A percentile compares a stretch with the other conserved stretches of the same genome.
phyloP scores from a whole-genome alignment of 495 filamentous ascomycete genomes.

The Penicillium daleae region DNA sequence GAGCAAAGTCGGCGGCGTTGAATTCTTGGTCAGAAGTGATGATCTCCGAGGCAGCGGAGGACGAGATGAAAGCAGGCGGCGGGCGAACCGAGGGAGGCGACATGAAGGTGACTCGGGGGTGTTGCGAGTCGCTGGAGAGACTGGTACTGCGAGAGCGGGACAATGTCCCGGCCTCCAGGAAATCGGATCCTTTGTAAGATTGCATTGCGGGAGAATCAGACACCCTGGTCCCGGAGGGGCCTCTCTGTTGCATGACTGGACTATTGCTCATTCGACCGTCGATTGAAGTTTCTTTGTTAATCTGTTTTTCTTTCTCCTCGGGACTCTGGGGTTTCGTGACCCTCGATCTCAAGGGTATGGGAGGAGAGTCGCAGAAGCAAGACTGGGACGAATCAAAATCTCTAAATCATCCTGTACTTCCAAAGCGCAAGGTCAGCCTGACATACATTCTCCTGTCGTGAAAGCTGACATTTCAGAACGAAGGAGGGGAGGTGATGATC shows the following conservation, averaged over 20 bases:
- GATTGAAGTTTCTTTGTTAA: conserved; percentile 13
- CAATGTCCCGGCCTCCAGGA: conserved; percentile 36
- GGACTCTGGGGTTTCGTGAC: conserved; percentile 12
- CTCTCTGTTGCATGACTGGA: conserved; percentile 8
- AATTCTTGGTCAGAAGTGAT: conserved; percentile 85
- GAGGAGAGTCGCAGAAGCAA: conserved; percentile 12
- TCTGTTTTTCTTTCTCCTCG: conserved; percentile 10
- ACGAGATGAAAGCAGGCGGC: conserved; percentile 84
- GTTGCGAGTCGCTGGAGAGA: conserved; percentile 49
- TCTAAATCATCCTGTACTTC: conserved; percentile 40
- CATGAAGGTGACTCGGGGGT: conserved; percentile 49
- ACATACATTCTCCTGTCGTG: conserved; percentile 6
- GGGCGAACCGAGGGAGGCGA: conserved; percentile 76
- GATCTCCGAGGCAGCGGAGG: conserved; percentile 87
- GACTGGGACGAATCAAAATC: conserved; percentile 31
- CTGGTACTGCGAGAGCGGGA: conserved; percentile 51
- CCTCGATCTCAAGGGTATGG: conserved; percentile 19
- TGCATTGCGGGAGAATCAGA: conserved; percentile 28
- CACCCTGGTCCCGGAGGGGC: conserved; percentile 10
- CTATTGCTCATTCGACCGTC: conserved; percentile 4
- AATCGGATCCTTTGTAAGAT: conserved; percentile 41
- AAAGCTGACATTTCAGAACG: conserved; percentile 18
- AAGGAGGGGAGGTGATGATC: not conserved
- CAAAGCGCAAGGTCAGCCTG: conserved; percentile 17
- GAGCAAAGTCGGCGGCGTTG: conserved; percentile 66